Evolutionary conservation across 805 yeast species (phyloP), one percentile per base, ranked within the genome.

Genomic region (Kazachstania viticola): DNA sequence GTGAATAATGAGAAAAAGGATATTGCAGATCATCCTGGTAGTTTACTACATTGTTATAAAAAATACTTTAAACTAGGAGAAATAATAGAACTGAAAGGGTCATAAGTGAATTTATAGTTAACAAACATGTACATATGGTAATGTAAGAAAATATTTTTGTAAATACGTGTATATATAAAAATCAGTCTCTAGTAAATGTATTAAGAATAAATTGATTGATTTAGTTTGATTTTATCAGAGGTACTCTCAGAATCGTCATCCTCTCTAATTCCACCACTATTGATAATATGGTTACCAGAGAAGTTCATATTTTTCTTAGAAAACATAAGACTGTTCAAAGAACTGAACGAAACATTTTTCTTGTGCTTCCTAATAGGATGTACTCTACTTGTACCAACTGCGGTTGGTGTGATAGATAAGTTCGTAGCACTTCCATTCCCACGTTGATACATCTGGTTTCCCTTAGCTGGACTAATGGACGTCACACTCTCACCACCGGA

Each of bases 41-140:
- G 88, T 0, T 51, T 80, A 27, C 46, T 80, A 12, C 78, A 78
- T 43, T 78, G 69, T 51, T 67, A 78, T 44, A 63, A 83, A 41
- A 58, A 59, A 14, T 80, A 79, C 48, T 79, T 77, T 50, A 49
- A 48, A 12, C 52, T 75, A 4, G 69, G 71, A 4, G 52, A 51
- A 17, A 45, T 42, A 35, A 44, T 57, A 14, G 14, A 18, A 25
- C 11, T 25, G 14, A n/a, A 25, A 25, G 14, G 17, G 25, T 23
- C 14, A 13, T 23, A 23, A 23, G 14, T 9, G 7, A 23, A n/a
- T 23, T n/a, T n/a, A 23, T 23, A 19, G 11, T 8, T 11, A 8
- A 11, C 11, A 19, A 8, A 19, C 11, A 8, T 19, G 22, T 19
- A 19, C 7, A 19, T 19, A 19, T 8, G 11, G 11, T 19, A 7